Percentiles rank a stretch among this genome's conserved stretches.
Conservation (phyloP, 2,329 filamentous ascomycete genomes). For the Clarireedia paspali region DNA sequence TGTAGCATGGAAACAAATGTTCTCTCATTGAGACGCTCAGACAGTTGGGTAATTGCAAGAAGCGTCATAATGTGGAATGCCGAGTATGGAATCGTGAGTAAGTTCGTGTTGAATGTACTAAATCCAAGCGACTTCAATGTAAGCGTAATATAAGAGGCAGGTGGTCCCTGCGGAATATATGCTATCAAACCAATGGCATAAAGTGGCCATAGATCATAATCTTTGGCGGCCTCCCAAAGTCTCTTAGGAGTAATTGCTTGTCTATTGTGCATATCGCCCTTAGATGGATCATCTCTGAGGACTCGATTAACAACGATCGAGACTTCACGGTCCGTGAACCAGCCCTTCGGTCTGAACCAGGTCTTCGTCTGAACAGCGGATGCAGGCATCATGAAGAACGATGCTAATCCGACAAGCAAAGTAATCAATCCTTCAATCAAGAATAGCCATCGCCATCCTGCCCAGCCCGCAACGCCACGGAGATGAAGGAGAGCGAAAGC, state of each 20-base stretch:
- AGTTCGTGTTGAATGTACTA: constrained; percentile 36
- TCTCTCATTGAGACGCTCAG: constrained; percentile 34
- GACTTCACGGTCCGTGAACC: constrained; percentile 56
- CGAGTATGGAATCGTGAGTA: constrained; percentile 39
- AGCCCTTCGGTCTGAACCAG: constrained; percentile 50
- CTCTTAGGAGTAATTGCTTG: constrained; percentile 43
- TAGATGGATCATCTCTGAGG: constrained; percentile 39
- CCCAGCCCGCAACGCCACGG: constrained; percentile 41
- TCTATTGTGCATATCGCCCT: constrained; percentile 52
- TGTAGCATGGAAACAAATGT: constrained; percentile 30
- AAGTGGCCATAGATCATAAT: constrained; percentile 54
- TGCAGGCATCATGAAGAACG: constrained; percentile 49
- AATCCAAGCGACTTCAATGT: constrained; percentile 34
- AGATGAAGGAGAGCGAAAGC: constrained; percentile 48
- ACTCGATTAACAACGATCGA: constrained; percentile 60
- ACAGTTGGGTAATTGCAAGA: constrained; percentile 39
- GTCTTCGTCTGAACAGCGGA: constrained; percentile 51
- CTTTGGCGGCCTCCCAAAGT: constrained; percentile 45
- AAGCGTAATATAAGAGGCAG: constrained; percentile 45
- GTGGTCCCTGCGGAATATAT: constrained; percentile 42
- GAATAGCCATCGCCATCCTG: constrained; percentile 48
- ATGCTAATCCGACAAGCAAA: constrained; percentile 43
- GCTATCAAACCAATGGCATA: constrained; percentile 40
- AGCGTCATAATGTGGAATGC: constrained; percentile 38
- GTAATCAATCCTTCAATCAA: constrained; percentile 49